Percentiles rank a stretch among this genome's conserved stretches.
Conservation (phyloP, 202 grass and related monocot genomes). For the Setaria italica region DNA sequence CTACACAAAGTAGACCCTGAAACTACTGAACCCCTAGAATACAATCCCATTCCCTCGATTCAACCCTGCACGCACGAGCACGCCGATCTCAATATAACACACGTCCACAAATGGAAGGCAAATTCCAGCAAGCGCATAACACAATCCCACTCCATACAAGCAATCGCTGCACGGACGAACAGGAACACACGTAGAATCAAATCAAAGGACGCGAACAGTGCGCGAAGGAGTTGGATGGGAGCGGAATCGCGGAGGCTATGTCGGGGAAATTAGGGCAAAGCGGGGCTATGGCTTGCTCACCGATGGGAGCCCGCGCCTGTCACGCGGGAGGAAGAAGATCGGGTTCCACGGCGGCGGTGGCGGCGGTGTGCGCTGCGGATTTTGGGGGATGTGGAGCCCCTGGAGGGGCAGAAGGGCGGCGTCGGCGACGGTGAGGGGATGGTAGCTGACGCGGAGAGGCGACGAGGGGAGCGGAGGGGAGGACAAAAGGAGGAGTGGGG, state of each 20-base stretch:
- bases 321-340: background rate
- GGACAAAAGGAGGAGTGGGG: background rate
- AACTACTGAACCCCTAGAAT: background rate
- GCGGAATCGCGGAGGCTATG: background rate
- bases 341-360: background rate
- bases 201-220: background rate
- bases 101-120: background rate
- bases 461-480: background rate
- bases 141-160: conserved; percentile 11
- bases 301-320: background rate
- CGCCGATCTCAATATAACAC: conserved; percentile 22
- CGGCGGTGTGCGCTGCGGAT: background rate
- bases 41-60: background rate
- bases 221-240: background rate
- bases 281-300: conserved; percentile 23
- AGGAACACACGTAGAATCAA: background rate
- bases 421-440: conserved; percentile 21
- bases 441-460: conserved; percentile 7
- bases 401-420: background rate
- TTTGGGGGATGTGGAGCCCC: background rate
- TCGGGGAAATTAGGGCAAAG: conserved; percentile 4
- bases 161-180: background rate
- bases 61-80: background rate
- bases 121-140: conserved; percentile 8
- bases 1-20: background rate